A percentile compares a stretch with the other conserved stretches of the same genome.
Conservation (phyloP, 1,284 basidiomycete species). For the Cutaneotrichosporon sp. region DNA sequence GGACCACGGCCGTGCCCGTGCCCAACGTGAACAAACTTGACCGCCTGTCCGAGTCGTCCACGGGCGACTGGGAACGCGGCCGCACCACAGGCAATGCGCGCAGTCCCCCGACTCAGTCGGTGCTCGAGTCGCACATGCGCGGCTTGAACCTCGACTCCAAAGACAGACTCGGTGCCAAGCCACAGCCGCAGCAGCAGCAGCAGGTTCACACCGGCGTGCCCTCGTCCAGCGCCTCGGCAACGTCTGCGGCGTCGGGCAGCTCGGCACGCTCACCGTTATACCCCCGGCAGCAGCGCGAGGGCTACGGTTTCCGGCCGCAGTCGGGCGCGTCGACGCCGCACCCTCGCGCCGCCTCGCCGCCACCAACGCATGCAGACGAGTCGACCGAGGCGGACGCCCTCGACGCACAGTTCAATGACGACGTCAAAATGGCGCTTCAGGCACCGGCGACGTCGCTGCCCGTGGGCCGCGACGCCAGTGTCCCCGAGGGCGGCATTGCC, state of each 20-base stretch:
- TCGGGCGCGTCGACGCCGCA: constrained; percentile 62
- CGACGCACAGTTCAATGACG: constrained; percentile 18
- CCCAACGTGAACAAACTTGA: constrained; percentile 35
- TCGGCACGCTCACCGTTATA: constrained; percentile 2
- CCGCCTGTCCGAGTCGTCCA: constrained; percentile 41
- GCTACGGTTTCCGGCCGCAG: constrained; percentile 69
- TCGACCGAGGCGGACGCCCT: constrained; percentile 4
- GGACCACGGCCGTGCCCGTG: constrained; percentile 20
- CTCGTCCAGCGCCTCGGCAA: not conserved
- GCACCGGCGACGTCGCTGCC: not conserved
- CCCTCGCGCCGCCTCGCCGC: not conserved
- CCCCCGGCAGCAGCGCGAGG: constrained; percentile 53
- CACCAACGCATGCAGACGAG: not conserved
- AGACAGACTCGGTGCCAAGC: not conserved
- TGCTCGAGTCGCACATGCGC: constrained; percentile 18
- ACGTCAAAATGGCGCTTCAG: constrained; percentile 15
- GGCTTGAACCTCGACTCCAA: constrained; percentile 3
- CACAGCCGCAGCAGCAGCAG: not conserved
- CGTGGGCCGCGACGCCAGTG: not conserved
- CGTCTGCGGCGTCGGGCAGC: not conserved
- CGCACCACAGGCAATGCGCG: constrained; percentile 33
- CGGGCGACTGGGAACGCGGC: constrained; percentile 46
- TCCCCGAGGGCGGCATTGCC: constrained; percentile 54
- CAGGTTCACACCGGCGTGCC: no score
- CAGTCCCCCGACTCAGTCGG: constrained; percentile 24